These are phyloP conservation scores for Cladorrhinum samala DNA, from an alignment of 495 filamentous ascomycete species.

Conservation along the genomic window DNA sequence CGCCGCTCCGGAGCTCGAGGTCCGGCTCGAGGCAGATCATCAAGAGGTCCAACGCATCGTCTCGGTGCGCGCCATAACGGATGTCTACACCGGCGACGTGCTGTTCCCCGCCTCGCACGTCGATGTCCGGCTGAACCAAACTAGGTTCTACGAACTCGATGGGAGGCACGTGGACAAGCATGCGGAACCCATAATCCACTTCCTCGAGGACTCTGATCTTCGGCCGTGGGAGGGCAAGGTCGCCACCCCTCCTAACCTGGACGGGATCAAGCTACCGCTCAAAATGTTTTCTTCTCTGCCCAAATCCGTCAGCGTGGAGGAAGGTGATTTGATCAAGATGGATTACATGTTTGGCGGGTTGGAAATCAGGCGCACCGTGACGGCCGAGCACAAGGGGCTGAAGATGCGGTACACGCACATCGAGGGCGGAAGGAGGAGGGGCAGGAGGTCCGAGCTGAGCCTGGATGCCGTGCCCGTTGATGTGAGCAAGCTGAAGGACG, in stretches of 20 bases:
- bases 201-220: slow-evolving; percentile 33
- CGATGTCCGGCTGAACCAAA: slow-evolving; percentile 38
- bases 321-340: slow-evolving; percentile 18
- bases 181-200: slow-evolving; percentile 26
- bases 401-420: slow-evolving; percentile 38
- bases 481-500: too few species aligned
- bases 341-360: slow-evolving; percentile 43
- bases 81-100: slow-evolving; percentile 17
- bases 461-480: slow-evolving; percentile 30
- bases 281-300: slow-evolving; percentile 14
- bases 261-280: slow-evolving; percentile 32
- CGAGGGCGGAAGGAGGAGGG: slow-evolving; percentile 38
- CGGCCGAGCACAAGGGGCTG: slow-evolving; percentile 32
- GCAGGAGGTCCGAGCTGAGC: slow-evolving; percentile 35
- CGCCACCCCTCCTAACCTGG: slow-evolving; percentile 27
- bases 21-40: slow-evolving; percentile 29
- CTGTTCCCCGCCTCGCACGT: slow-evolving; percentile 32
- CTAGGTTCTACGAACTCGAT: slow-evolving; percentile 22
- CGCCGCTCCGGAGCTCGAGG: slow-evolving; percentile 30
- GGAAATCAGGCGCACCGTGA: slow-evolving; percentile 35
- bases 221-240: slow-evolving; percentile 29
- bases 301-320: not conserved
- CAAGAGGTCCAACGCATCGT: slow-evolving; percentile 17
- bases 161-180: slow-evolving; percentile 11
- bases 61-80: slow-evolving; percentile 18